Conservation (phyloP, 2,329 filamentous ascomycete genomes). For the Colletotrichum lini region DNA sequence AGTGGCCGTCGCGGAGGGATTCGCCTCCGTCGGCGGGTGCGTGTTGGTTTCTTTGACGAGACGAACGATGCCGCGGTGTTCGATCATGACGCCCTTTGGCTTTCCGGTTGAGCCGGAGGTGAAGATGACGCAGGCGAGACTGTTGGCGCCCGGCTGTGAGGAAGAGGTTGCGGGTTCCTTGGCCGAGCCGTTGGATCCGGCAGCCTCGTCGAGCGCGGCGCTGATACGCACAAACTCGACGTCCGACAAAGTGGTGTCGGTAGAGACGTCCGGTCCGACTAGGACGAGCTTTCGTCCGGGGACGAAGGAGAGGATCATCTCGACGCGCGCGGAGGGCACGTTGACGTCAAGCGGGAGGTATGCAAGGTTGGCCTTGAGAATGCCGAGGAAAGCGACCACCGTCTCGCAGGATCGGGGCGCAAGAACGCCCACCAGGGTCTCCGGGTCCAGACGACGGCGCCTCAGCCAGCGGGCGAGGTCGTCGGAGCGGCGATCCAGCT, state of each 20-base stretch:
- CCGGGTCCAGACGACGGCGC: constrained; percentile 1
- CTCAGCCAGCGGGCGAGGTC: constrained; percentile 43
- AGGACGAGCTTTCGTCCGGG: constrained; percentile 30
- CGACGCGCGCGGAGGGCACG: constrained; percentile 29
- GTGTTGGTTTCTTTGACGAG: constrained; percentile 8
- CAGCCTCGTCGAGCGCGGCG: not conserved
- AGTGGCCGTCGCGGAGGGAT: not conserved
- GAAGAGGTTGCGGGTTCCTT: not conserved
- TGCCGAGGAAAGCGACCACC: constrained; percentile 39
- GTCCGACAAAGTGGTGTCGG: not conserved
- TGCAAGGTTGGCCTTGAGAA: constrained; percentile 43
- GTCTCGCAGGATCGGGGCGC: constrained; percentile 45
- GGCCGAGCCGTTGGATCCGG: too few relatives aligned
- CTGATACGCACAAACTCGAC: not conserved
- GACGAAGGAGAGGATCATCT: constrained; percentile 33
- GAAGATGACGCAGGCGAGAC: constrained; percentile 59
- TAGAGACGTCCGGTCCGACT: not conserved
- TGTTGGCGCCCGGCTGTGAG: constrained; percentile 24
- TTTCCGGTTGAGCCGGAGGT: constrained; percentile 66
- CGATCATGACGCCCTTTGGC: constrained; percentile 63
- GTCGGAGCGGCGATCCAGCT: constrained; percentile 46
- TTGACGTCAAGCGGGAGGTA: constrained; percentile 45
- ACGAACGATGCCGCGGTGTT: constrained; percentile 42
- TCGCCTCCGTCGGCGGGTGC: not conserved
- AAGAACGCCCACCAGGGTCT: constrained; percentile 44